Percentiles rank a stretch among this genome's conserved stretches.
Evolutionary conservation across 805 yeast species (phyloP).

Genomic region (Brettanomyces custersianus): DNA sequence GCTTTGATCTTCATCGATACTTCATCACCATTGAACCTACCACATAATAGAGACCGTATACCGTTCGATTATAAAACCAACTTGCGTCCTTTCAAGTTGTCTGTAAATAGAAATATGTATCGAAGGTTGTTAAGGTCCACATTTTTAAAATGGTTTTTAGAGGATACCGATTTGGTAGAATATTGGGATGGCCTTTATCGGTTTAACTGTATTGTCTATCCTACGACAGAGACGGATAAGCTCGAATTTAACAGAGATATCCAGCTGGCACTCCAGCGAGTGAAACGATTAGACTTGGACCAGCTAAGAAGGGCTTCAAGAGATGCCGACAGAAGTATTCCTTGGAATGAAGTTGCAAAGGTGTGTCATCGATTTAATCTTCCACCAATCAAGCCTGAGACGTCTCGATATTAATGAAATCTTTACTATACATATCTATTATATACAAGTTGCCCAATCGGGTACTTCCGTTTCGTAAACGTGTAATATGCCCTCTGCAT

Average conservation of each 20-base stretch:
- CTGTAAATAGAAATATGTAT: conserved; percentile 17
- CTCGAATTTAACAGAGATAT: conserved; percentile 10
- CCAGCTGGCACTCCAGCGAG: conserved; percentile 8
- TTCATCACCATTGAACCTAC: conserved; percentile 23
- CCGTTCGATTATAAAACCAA: conserved; percentile 5
- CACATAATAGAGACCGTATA: conserved; percentile 4
- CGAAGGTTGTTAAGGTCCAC: conserved; percentile 13
- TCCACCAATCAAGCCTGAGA: conserved; percentile 1
- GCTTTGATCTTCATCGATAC: conserved; percentile 27
- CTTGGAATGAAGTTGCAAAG: conserved; percentile 13
- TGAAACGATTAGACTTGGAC: conserved; percentile 7
- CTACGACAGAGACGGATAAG: conserved; percentile 9
- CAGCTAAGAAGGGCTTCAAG: conserved; percentile 5
- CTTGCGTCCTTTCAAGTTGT: conserved; percentile 15
- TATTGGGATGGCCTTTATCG: conserved; percentile 20
- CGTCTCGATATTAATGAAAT: background rate
- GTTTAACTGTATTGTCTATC: conserved; percentile 9
- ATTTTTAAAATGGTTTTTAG: conserved; percentile 12
- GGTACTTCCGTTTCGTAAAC: conserved; percentile 37
- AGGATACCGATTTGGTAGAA: conserved; percentile 3
- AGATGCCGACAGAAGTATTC: conserved; percentile 7
- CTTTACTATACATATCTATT: background rate
- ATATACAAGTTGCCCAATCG: conserved; percentile 32
- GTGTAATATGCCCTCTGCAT: conserved; percentile 15
- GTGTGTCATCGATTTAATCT: conserved; percentile 4